Evolutionary conservation across 176 grass and related monocot genomes (phyloP).

Genomic region (Microstegium vimineum): DNA sequence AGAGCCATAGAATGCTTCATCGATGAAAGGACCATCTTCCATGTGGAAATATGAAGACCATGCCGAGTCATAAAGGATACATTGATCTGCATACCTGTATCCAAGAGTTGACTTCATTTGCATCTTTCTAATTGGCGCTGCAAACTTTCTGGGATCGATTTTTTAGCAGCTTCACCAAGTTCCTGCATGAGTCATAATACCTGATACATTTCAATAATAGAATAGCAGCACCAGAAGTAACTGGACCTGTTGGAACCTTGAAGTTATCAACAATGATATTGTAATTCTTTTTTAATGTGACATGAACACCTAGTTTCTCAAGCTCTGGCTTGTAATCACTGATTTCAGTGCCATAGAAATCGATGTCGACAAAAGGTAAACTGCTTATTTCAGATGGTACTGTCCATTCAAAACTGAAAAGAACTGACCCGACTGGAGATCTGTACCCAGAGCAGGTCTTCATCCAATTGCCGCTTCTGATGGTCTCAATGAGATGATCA

Average conservation of each 20-base stretch:
- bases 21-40: conserved; percentile 46
- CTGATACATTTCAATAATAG: conserved; percentile 39
- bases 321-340: conserved; percentile 37
- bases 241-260: conserved; percentile 9
- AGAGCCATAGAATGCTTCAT: conserved; percentile 42
- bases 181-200: background rate
- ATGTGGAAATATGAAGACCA: conserved; percentile 24
- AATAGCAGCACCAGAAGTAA: conserved; percentile 19
- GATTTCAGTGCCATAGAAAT: conserved; percentile 41
- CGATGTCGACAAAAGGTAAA: conserved; percentile 41
- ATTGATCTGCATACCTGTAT: conserved; percentile 23
- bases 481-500: conserved; percentile 16
- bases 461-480: conserved; percentile 29
- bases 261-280: conserved; percentile 40
- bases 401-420: conserved; percentile 31
- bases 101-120: conserved; percentile 38
- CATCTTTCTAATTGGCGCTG: conserved; percentile 9
- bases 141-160: conserved; percentile 11
- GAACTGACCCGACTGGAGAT: conserved; percentile 21
- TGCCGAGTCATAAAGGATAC: conserved; percentile 30
- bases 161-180: conserved; percentile 15
- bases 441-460: conserved; percentile 37
- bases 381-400: conserved; percentile 26
- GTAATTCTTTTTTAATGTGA: conserved; percentile 39
- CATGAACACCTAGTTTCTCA: conserved; percentile 38